Base-by-base conservation (phyloP, 805 yeast species). In the Saturnispora zaruensis region DNA sequence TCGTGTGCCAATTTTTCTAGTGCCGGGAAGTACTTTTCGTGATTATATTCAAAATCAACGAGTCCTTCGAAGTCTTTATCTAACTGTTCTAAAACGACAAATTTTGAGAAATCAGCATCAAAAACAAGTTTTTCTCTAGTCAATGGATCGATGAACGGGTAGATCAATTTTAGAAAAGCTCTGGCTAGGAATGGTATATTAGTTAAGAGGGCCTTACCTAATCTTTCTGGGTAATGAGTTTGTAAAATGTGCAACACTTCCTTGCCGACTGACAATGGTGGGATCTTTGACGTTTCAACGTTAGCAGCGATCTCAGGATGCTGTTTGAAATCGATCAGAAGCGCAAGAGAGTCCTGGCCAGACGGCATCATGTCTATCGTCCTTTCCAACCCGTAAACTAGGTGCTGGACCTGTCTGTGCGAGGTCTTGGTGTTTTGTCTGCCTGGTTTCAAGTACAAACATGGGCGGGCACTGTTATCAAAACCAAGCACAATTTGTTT, bases 141-240 rank as follows among this genome's bases (percentile, higher is more conserved):
- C 61, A 87, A 69, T 8, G 99, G 97, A 63, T 93, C 99, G 56
- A 93, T 93, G 65, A 93, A 93, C 5, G 99, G 99, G 59, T 87
- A 87, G 55, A 91, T 90, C 55, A 93, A 70, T 69, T 86, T 90
- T 57, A 93, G 71, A 60, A 93, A 93, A 8, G 96, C 82, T 87
- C 96, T 86, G 6, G 90, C 98, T 49, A 90, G 68, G 78, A 93
- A 86, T 13, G 98, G 98, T 56, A 93, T 89, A 66, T 93, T 91
- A 45, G 95, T 87, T 48, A 93, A 73, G 44, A 90, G 73, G 0
- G 97, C 97, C 63, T 83, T 84, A 37, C 99, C 99, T 52, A 93
- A 74, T 60, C 99, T 78, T 66, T 93, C 99, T 4, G 99, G 99
- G 65, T 93, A 93, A 67, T 93, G 99, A 11, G 95, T 89, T 69